These are phyloP conservation scores for Hyparrhenia diplandra DNA, from an alignment of 176 grass and related monocot genomes.

Conservation along the genomic window DNA sequence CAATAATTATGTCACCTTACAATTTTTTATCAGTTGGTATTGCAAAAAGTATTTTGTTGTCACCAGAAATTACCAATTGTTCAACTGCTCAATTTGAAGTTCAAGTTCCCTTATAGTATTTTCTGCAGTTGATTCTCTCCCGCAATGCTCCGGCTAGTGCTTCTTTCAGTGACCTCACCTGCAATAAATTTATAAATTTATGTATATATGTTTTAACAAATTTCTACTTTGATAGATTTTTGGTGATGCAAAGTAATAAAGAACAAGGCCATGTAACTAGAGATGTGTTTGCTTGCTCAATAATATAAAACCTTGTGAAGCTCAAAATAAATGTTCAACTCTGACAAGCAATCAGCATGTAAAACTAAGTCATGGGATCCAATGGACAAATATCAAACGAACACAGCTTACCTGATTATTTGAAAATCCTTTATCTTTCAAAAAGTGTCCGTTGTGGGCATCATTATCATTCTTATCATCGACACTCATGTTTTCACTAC, in stretches of 20 bases:
- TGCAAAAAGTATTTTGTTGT: background rate
- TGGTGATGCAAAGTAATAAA: background rate
- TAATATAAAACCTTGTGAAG: background rate
- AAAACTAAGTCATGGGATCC: background rate
- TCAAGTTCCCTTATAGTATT: constrained; percentile 69
- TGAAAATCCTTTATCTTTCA: constrained; percentile 54
- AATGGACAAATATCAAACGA: background rate
- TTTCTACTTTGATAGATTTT: background rate
- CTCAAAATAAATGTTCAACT: background rate
- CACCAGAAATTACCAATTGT: constrained; percentile 57
- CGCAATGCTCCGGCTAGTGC: constrained; percentile 68
- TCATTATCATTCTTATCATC: constrained; percentile 33
- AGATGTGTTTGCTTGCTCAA: background rate
- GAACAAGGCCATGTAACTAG: background rate
- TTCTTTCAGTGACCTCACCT: constrained; percentile 73
- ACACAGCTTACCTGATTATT: constrained; percentile 58
- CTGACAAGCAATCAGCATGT: background rate
- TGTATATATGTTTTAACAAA: background rate
- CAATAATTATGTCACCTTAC: background rate
- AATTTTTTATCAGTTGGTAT: background rate
- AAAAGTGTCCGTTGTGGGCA: constrained; percentile 28
- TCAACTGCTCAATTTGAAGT: constrained; percentile 91
- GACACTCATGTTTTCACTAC: constrained; percentile 24
- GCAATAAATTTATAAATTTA: constrained; percentile 27
- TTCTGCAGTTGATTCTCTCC: constrained; percentile 82